Base-by-base conservation (phyloP, 768 basidiomycete species). In the Boletus reticulatus region DNA sequence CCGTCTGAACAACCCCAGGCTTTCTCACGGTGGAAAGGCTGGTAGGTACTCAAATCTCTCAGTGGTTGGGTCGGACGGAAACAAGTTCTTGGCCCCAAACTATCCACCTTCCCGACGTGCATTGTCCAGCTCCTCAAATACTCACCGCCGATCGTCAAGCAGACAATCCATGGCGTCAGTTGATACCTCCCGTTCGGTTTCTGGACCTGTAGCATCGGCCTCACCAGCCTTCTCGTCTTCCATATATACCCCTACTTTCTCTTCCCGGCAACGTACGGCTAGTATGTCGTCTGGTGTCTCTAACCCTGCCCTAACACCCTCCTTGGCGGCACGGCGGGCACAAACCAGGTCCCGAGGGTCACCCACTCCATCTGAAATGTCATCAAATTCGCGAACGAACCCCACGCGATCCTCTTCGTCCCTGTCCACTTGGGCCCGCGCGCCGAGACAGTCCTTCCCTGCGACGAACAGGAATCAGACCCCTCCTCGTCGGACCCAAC, bases 181-280 rank as follows among this genome's bases (percentile, higher is more conserved):
- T 36, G 70, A 76, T 27, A 81, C 84, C 3, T 75, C 67, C 50
- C 82, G 92, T 50, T 88, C 89, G 16, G 82, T 85, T 17, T 91
- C 91, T 20, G 89, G 89, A 27, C 84, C 88, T 11, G 70, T 81
- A 53, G 68, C 67, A 39, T 61, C 76, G n/a, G 73, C 79, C 19
- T 65, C 75, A 27, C 59, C 67, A 37, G 38, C 55, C 31, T 55
- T 72, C 31, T 68, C 67, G 20, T 62, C 72, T 14, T 69, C 73
- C 19, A 48, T 89, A 19, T 78, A 80, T 57, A 75, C 76, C 31
- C 79, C 91, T 5, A 94, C 92, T 9, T 90, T 85, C 68, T 80
- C 92, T 32, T 93, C 92, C n/a, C 83, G 92, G 31, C 92, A 93
- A 63, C 81, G 92, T 20, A 92, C 90, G 20, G 72, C 78, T 32